Base-by-base conservation (phyloP, 192 early-diverging fungal genomes). In the Podila epicladia region DNA sequence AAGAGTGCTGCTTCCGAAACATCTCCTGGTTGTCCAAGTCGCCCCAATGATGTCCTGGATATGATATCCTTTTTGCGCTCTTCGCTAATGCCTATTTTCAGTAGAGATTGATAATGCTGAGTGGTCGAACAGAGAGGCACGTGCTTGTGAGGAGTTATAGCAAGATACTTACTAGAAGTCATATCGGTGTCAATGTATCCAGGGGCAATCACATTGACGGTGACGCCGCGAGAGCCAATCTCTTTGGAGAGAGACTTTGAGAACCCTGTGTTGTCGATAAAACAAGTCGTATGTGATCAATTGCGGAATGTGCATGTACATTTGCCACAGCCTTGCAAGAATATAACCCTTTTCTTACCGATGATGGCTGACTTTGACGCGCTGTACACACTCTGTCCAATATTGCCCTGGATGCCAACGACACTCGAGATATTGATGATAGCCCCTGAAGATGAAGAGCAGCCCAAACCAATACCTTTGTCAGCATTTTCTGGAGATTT, bases 381-480 rank as follows among this genome's bases (percentile, higher is more conserved):
- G 66, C 91, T 88, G 82, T 97, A 97, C 17, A 89, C 88, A 5
- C 88, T 83, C 62, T 93, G 91, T 5, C 94, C 94, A 61, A 75
- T 65, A 64, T 92, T 93, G n/a, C 92, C 92, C 24, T 86, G 71
- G 8, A 89, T 66, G n/a, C 96, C 97, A 37, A 94, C 85, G 3
- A 94, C 89, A 65, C 94, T 95, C 5, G 94, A 87, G 29, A 98
- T 87, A 77, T 97, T 97, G 85, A 98, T 87, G 65, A 98, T 95
- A 55, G 85, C 87, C 1, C 92, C 92, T 66, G 49, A 0, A 69
- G 50, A 37, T 82, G n/a, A 82, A 73, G 67, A 41, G 55, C 28
- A 12, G 29, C 55, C 5, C 5, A 65, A 31, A 78, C 4, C 41
- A 45, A 45, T 15, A 17, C 0, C 12, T 45, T 45, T 1, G 11